Percentiles rank a stretch among this genome's conserved stretches.
These are phyloP conservation scores for Funneliformis geosporum DNA, from an alignment of 192 early-diverging fungal species.

Conservation along the genomic window DNA sequence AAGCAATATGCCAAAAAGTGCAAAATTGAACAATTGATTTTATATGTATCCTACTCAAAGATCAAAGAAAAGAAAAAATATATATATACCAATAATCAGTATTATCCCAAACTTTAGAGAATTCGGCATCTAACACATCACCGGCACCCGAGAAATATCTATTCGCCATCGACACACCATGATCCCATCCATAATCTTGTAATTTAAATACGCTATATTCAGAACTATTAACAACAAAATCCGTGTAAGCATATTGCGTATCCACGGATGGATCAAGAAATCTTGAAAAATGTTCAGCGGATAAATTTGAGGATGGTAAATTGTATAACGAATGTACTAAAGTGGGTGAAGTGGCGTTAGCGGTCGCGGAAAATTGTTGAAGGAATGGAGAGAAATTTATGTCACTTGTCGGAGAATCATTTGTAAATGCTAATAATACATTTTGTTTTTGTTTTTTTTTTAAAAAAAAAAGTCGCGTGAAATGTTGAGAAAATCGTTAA, in stretches of 20 bases:
- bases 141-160: constrained; percentile 54
- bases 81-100: constrained; percentile 53
- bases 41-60: no score
- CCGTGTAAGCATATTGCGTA: neutral
- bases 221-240: neutral
- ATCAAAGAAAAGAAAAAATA: neutral
- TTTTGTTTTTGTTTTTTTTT: no score
- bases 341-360: neutral
- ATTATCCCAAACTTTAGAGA: constrained; percentile 52
- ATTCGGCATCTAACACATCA: constrained; percentile 53
- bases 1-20: no score
- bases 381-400: neutral
- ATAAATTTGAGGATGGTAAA: neutral
- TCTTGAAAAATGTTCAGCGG: neutral
- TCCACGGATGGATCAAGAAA: constrained; percentile 4
- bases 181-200: constrained; percentile 59
- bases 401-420: neutral
- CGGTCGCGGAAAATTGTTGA: neutral
- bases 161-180: constrained; percentile 50
- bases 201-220: constrained; percentile 49
- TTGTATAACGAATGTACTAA: neutral
- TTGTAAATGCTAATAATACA: neutral
- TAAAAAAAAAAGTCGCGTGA: neutral
- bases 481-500: no score
- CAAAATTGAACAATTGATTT: neutral